Conservation (phyloP, 345 rosid species). For the Geranium rotundifolium region DNA sequence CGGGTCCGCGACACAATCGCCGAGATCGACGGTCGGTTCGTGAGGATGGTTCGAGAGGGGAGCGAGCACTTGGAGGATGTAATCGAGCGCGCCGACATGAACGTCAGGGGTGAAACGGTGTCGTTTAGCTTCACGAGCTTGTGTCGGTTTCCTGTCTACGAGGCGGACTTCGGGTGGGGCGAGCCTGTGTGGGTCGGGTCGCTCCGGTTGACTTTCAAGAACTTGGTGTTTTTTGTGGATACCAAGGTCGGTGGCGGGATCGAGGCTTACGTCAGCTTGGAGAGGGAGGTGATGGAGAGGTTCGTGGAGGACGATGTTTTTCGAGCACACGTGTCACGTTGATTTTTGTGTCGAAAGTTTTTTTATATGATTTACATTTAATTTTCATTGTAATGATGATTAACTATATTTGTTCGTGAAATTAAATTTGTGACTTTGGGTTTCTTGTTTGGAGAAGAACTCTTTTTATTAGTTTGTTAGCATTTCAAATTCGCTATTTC, state of each 20-base stretch:
- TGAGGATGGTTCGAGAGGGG: constrained; percentile 15
- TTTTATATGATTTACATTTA: too few relatives aligned
- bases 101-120: constrained; percentile 17
- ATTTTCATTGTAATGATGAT: too few relatives aligned
- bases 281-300: constrained; percentile 15
- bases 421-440: too few relatives aligned
- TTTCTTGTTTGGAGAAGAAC: too few relatives aligned
- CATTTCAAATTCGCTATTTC: too few relatives aligned
- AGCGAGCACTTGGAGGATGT: constrained; percentile 9
- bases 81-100: constrained; percentile 4
- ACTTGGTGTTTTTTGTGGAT: constrained; percentile 32
- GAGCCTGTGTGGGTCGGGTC: constrained; percentile 11
- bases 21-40: constrained; percentile 8
- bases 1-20: constrained; percentile 15
- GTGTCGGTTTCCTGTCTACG: constrained; percentile 30
- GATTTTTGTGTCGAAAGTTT: neutral
- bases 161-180: constrained; percentile 42
- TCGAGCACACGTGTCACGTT: constrained; percentile 3
- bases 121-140: constrained; percentile 21
- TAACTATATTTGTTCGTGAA: too few relatives aligned
- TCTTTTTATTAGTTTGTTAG: too few relatives aligned
- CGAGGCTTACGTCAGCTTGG: constrained; percentile 19
- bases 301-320: constrained; percentile 14
- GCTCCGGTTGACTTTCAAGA: constrained; percentile 15
- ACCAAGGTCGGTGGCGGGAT: constrained; percentile 24